Percentiles rank a stretch among this genome's conserved stretches.
Evolutionary conservation across 768 basidiomycete species (phyloP).

Genomic region (Tulasnella sp.): DNA sequence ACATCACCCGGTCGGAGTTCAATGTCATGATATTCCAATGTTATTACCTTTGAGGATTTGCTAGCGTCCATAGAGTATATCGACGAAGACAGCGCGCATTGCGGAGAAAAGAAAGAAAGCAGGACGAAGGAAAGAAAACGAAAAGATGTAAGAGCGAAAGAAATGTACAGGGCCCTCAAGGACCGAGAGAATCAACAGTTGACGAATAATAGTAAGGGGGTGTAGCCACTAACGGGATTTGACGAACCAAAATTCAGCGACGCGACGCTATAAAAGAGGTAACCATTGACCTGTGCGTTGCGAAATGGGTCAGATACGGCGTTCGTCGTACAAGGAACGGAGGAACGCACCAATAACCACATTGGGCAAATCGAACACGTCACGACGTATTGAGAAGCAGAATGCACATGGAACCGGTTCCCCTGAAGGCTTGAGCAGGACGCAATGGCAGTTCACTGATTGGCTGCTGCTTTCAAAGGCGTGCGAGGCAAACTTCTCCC

Average conservation of each 20-base stretch:
- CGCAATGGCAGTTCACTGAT: slow-evolving; percentile 91
- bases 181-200: slow-evolving; percentile 17
- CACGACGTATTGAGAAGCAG: slow-evolving; percentile 93
- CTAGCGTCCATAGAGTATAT: slow-evolving; percentile 18
- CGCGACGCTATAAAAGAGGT: slow-evolving; percentile 52
- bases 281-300: slow-evolving; percentile 77
- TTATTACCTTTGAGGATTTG: slow-evolving; percentile 7
- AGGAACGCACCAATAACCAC: slow-evolving; percentile 73
- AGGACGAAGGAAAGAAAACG: slow-evolving; percentile 8
- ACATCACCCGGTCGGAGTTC: not conserved
- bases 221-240: not conserved
- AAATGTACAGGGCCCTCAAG: slow-evolving; percentile 5
- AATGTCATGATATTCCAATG: slow-evolving; percentile 15
- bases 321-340: not conserved
- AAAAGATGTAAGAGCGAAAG: not conserved
- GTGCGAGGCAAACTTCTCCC: slow-evolving; percentile 95
- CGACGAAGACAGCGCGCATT: not conserved
- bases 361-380: slow-evolving; percentile 88
- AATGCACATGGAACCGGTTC: slow-evolving; percentile 89
- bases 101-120: slow-evolving; percentile 8
- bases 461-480: slow-evolving; percentile 98
- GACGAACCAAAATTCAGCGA: not conserved
- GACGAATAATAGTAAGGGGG: slow-evolving; percentile 21
- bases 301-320: not conserved
- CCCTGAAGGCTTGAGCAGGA: slow-evolving; percentile 81